Base-by-base conservation (phyloP, 2,329 filamentous ascomycete genomes). In the Claviceps pazoutovae region DNA sequence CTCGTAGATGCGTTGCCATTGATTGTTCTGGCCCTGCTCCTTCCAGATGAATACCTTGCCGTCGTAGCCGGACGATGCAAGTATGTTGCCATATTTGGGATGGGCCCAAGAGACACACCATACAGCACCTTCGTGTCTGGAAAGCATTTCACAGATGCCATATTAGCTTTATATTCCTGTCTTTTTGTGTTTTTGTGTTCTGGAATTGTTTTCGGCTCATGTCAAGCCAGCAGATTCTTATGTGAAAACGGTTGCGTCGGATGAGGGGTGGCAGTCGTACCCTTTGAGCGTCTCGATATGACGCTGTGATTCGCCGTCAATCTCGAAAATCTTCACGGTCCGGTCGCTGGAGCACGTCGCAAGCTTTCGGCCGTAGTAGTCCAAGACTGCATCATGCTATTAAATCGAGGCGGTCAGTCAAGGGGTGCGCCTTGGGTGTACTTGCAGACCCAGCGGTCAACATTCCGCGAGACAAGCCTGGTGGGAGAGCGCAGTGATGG, bases 91-190 rank as follows among this genome's bases (percentile, higher is more conserved):
- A 70, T 94, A 97, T 68, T 98, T 97, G 56, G 93, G 93, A 66
- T 98, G 93, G 48, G 91, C 90, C 93, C 93, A 98, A 61, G 90
- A 86, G 54, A 97, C 88, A 67, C 88, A 95, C 93, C 93, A 98
- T 54, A 98, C 91, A 38, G 93, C 89, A 56, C 91, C 91, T 69
- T 98, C 93, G 66, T 98, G 93, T 58, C 91, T 95, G 62, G 9
- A 34, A 26, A 49, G 26, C 23, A 26, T 7, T 46, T 36, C 5
- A 51, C 21, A 34, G 13, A 34, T 21, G 43, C 49, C 43, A 9
- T 16, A 44, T 55, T 56, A 59, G 59, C 54, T 23, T 54, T 46
- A 44, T 48, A 39, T 46, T 17, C 19, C 13, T 30, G 11, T 45
- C 23, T 30, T 30, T 16, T 7, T 41, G 11, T 39, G 3, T 2